Base-by-base conservation (phyloP, 78 protist genomes). In the Anaeramoeba ignava region DNA sequence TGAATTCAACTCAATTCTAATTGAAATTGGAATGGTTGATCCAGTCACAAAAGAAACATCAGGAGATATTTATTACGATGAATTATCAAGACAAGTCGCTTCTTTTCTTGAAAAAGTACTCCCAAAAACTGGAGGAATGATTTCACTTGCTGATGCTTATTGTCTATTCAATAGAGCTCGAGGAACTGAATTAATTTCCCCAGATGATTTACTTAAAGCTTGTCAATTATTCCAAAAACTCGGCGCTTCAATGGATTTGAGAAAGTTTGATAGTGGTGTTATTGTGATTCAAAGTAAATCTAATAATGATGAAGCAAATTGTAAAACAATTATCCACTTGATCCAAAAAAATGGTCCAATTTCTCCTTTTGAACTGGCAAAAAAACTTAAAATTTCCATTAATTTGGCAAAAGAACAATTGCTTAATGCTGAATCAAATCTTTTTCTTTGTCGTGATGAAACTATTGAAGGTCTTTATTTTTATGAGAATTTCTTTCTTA, bases 81-180 rank as follows among this genome's bases (percentile, higher is more conserved):
- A 88, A 68, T 82, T 90, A 12, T 85, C 92, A 1, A 1, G 31
- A 27, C 89, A 90, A 33, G 85, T 90, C 23, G 83, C 87, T 1
- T 87, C 85, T 3, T 90, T 88, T 33, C 36, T 88, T 34, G 54
- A 42, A 73, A 86, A 67, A 36, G 78, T 90, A 78, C 68, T 23
- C 33, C 0, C 1, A 41, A 2, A 0, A 36, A 54, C 17, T 8
- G 40, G 83, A 42, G 93, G 93, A n/a, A 82, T 87, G 38, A 31
- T 90, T 33, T 1, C 93, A 31, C 82, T 89, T 33, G 8, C 40
- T 33, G 93, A 90, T 68, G 91, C 41, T 12, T 90, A 82, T 33
- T 88, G 91, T 78, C 3, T 90, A 27, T 90, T 81, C 83, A 90
- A 90, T 83, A 78, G 91, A 33, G 93, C 93, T 38, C 39, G 93